Conservation (phyloP, 352 stramenopile species). For the Halophytophthora polymorphica region DNA sequence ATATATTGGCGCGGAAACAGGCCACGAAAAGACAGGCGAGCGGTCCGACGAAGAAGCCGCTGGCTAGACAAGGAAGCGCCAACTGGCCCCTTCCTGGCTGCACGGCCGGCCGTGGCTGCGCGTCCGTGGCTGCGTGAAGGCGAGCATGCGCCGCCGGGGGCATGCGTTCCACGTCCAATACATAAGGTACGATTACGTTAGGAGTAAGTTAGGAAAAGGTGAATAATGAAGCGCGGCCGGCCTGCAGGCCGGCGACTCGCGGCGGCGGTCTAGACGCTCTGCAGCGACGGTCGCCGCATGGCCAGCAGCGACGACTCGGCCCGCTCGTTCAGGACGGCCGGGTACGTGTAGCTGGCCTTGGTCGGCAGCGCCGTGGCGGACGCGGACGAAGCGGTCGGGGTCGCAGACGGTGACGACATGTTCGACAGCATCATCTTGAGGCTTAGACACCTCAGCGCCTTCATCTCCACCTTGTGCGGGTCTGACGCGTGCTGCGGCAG, state of each 20-base stretch:
- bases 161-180: conserved; percentile 11
- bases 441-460: conserved; percentile 47
- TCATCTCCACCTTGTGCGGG: conserved; percentile 42
- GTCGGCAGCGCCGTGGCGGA: conserved; percentile 9
- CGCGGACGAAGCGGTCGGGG: conserved; percentile 7
- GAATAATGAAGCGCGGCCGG: not conserved
- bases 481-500: conserved; percentile 28
- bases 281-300: conserved; percentile 29
- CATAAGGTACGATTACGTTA: conserved; percentile 33
- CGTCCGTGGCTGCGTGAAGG: too few species aligned
- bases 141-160: too few species aligned
- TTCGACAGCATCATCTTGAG: conserved; percentile 59
- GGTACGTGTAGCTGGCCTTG: conserved; percentile 25
- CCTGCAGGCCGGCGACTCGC: not conserved
- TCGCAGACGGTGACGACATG: conserved; percentile 15
- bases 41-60: too few species aligned
- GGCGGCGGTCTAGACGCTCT: conserved; percentile 27
- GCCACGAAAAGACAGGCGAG: too few species aligned
- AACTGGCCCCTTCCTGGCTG: too few species aligned
- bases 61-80: too few species aligned
- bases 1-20: too few species aligned
- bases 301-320: conserved; percentile 25
- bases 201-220: conserved; percentile 22
- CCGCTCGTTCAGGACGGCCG: conserved; percentile 21
- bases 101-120: too few species aligned